Base-by-base conservation (phyloP, 176 grass and related monocot genomes). In the Eragrostis curvula region DNA sequence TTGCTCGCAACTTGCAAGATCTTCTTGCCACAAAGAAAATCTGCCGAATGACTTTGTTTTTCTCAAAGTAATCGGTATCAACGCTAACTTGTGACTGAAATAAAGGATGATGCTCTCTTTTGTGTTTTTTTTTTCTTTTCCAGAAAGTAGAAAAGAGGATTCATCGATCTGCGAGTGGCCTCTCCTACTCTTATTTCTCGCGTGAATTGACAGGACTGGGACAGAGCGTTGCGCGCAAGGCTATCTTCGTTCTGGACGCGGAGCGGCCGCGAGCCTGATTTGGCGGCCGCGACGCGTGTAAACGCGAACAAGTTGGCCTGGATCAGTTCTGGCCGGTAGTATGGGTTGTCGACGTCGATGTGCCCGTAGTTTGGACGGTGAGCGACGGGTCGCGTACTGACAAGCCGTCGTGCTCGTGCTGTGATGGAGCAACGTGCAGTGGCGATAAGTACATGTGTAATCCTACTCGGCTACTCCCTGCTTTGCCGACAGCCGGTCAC, bases 401-500 rank as follows among this genome's bases (percentile, higher is more conserved):
- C 59, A 25, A 62, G 59, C 59, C 57, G 55, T 59, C 57, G 1
- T 59, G 57, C n/a, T n/a, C n/a, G n/a, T n/a, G n/a, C 23, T 60
- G 9, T 8, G 57, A 60, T 60, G 57, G 57, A 60, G 10, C 57
- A 12, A 5, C 23, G 9, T 12, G 57, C 10, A 5, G 57, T 24
- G 23, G 23, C 10, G 57, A 24, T 60, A 9, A 25, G 2, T 63
- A 14, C 60, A 29, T 29, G 24, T 30, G 60, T 29, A 12, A 14
- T 47, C 49, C n/a, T 48, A 48, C 56, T 58, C 56, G 56, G 56
- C 23, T 58, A 45, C 20, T 10, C 10, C 12, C 25, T 21, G 40
- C 68, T 27, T 62, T 86, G 72, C 59, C 47, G 84, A 80, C 77
- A 73, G 9, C 47, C 59, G 39, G 58, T 62, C 56, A n/a, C 75